Conservation (phyloP, 805 yeast genomes). For the Barnettozyma pratensis region DNA sequence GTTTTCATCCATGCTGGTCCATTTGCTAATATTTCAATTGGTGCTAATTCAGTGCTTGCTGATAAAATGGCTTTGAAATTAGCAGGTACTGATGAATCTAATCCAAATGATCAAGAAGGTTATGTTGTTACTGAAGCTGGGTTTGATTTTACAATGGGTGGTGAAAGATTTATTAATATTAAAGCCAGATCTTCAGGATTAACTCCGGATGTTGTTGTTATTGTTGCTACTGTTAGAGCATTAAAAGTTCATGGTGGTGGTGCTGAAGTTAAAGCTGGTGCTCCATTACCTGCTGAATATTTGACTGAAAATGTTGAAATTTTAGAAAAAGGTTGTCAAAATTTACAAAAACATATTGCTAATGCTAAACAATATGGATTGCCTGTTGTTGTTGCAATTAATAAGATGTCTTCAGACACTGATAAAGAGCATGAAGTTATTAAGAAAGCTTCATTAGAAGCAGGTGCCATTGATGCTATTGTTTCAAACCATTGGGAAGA, state of each 20-base stretch:
- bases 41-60: slow-evolving; percentile 92
- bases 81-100: slow-evolving; percentile 50
- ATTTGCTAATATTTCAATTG: slow-evolving; percentile 94
- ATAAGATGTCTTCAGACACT: slow-evolving; percentile 79
- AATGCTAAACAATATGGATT: slow-evolving; percentile 82
- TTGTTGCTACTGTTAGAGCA: slow-evolving; percentile 97
- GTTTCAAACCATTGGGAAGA: slow-evolving; percentile 92
- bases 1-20: slow-evolving; percentile 98
- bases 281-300: slow-evolving; percentile 77
- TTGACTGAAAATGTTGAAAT: slow-evolving; percentile 74
- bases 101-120: slow-evolving; percentile 53
- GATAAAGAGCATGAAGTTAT: slow-evolving; percentile 75
- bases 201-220: slow-evolving; percentile 82
- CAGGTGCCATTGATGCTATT: slow-evolving; percentile 94
- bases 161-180: slow-evolving; percentile 93
- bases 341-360: slow-evolving; percentile 83
- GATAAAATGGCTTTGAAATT: slow-evolving; percentile 89
- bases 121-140: slow-evolving; percentile 98
- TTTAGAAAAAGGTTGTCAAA: slow-evolving; percentile 75
- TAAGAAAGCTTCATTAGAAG: slow-evolving; percentile 71
- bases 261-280: slow-evolving; percentile 93
- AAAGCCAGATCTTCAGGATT: slow-evolving; percentile 91
- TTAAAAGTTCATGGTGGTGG: slow-evolving; percentile 97
- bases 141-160: slow-evolving; percentile 98
- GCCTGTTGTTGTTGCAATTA: slow-evolving; percentile 94